phyloP scores from a whole-genome alignment of 2,329 filamentous ascomycete species.

The Polytolypa hystricis region DNA sequence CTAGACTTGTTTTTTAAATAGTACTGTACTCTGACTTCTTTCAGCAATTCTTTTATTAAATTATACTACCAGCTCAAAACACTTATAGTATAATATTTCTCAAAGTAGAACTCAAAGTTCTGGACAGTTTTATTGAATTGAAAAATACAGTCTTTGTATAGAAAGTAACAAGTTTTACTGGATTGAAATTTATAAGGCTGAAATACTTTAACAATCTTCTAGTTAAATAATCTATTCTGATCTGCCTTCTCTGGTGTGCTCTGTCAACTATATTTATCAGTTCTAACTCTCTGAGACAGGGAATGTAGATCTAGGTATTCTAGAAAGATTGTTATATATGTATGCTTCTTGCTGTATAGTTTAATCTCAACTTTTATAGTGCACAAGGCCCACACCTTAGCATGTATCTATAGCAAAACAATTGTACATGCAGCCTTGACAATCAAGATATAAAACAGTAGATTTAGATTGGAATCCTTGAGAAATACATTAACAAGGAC shows the following conservation, averaged over 20 bases:
- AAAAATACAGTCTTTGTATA: background rate
- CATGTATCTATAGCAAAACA: background rate
- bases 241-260: background rate
- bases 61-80: conserved; percentile 2
- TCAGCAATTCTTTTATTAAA: background rate
- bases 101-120: background rate
- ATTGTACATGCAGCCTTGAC: background rate
- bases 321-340: background rate
- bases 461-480: no score
- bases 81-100: background rate
- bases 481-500: no score
- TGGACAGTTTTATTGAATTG: background rate
- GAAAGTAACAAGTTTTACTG: background rate
- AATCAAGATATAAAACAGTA: conserved; percentile 1
- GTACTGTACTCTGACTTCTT: background rate
- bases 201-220: background rate
- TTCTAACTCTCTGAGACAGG: background rate
- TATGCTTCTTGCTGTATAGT: background rate
- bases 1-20: background rate
- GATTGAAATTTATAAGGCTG: background rate
- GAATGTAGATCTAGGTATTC: background rate
- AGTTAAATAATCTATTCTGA: background rate
- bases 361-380: background rate
- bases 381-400: background rate
- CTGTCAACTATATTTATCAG: background rate